These are phyloP conservation scores for Trichopus zeylanicus DNA, from an alignment of 116 monocot genomes.

Conservation along the genomic window DNA sequence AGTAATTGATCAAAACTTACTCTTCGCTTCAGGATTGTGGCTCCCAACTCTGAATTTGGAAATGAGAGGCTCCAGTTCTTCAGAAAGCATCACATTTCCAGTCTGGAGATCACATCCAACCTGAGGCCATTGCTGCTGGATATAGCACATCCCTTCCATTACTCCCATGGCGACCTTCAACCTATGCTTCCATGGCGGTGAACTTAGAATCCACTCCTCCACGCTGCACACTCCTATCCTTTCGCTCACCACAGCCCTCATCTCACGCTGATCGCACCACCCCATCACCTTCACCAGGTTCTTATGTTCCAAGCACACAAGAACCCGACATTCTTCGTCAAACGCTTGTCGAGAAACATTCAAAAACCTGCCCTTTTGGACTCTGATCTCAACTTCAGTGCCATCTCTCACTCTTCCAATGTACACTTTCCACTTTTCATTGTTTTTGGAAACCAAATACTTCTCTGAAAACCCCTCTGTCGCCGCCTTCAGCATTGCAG, in stretches of 20 bases:
- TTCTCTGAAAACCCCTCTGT: conserved; percentile 13
- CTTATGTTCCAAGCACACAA: conserved; percentile 11
- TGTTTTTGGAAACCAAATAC: conserved; percentile 8
- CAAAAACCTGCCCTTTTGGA: conserved; percentile 2
- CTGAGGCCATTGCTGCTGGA: conserved; percentile 12
- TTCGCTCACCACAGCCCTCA: conserved; percentile 17
- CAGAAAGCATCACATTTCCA: conserved; percentile 10
- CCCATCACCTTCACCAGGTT: conserved; percentile 20
- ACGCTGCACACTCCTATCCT: conserved; percentile 1
- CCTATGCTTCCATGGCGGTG: conserved; percentile 21
- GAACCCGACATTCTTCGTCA: conserved; percentile 12
- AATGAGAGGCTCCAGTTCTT: conserved; percentile 14
- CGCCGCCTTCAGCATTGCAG: conserved; percentile 9
- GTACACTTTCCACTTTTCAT: conserved; percentile 5
- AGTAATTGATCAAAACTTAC: conserved; percentile 3
- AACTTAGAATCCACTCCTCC: conserved; percentile 12
- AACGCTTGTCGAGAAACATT: background rate
- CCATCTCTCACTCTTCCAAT: conserved; percentile 7
- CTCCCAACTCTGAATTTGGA: conserved; percentile 12
- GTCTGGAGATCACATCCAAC: conserved; percentile 14
- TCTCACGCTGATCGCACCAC: conserved; percentile 10
- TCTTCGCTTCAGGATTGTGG: conserved; percentile 7
- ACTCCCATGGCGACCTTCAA: conserved; percentile 17
- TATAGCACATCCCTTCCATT: conserved; percentile 7
- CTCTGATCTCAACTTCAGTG: conserved; percentile 5